A percentile compares a stretch with the other conserved stretches of the same genome.
Evolutionary conservation across 768 basidiomycete genomes (phyloP).

Genomic region (Hygrocybe punicea): DNA sequence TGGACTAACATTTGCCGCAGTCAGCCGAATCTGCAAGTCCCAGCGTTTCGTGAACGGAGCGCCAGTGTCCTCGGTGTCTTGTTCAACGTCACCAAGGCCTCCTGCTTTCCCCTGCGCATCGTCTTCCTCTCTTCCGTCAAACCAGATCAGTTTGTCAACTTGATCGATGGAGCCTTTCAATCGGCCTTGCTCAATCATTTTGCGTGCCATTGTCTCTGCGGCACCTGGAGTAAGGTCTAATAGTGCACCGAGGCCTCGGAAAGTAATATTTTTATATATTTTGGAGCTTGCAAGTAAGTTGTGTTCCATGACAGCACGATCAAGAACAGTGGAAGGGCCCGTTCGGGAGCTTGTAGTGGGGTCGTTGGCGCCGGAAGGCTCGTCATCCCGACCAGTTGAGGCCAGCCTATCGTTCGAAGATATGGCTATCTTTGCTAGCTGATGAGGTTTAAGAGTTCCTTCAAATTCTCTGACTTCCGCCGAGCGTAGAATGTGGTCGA

Average conservation of each 20-base stretch:
- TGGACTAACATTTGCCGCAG: conserved; percentile 72
- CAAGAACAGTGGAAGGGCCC: conserved; percentile 92
- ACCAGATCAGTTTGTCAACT: conserved; percentile 91
- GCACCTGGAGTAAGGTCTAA: conserved; percentile 87
- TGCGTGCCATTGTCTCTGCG: conserved; percentile 95
- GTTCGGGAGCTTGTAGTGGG: conserved; percentile 70
- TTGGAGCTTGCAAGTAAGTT: conserved; percentile 95
- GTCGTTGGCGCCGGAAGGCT: conserved; percentile 44
- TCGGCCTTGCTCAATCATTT: conserved; percentile 98
- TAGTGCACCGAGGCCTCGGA: conserved; percentile 85
- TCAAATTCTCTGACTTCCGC: conserved; percentile 90
- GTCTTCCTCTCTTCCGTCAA: conserved; percentile 85
- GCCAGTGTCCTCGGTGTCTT: conserved; percentile 78
- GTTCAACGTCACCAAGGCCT: conserved; percentile 82
- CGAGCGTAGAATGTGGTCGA: conserved; percentile 92
- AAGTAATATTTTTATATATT: conserved; percentile 97
- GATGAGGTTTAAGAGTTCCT: conserved; percentile 81
- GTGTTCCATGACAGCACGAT: conserved; percentile 98
- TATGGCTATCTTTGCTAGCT: conserved; percentile 86
- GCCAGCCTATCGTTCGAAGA: conserved; percentile 80
- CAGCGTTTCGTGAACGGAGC: conserved; percentile 91
- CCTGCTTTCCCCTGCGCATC: conserved; percentile 93
- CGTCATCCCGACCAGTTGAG: conserved; percentile 59
- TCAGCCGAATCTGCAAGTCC: conserved; percentile 90
- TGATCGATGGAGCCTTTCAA: conserved; percentile 93